Percentiles rank a stretch among this genome's conserved stretches.
Evolutionary conservation across 177 flowering plant species (phyloP).

Genomic region (Telopea speciosissima): DNA sequence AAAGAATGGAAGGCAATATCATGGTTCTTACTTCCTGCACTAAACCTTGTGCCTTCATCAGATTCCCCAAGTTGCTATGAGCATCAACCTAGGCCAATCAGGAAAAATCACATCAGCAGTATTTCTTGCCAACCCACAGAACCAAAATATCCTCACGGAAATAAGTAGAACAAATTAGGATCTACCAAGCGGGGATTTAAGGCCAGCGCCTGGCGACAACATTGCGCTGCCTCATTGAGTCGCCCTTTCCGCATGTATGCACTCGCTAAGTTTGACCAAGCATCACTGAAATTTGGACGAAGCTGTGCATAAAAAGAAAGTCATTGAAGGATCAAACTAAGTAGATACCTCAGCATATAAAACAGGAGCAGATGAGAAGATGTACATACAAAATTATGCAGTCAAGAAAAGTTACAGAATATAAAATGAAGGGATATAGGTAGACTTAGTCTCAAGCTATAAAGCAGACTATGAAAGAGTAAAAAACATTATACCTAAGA

Average conservation of each 20-base stretch:
- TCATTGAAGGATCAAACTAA: neutral
- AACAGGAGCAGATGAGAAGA: neutral
- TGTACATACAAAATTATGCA: neutral
- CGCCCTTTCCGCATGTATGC: slow-evolving; percentile 99
- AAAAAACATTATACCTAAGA: too few relatives aligned
- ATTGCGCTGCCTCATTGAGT: slow-evolving; percentile 79
- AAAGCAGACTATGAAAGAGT: neutral
- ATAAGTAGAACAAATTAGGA: neutral
- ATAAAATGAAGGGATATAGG: neutral
- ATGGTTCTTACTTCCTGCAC: slow-evolving; percentile 74
- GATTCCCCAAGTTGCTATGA: slow-evolving; percentile 90
- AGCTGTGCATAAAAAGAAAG: slow-evolving; percentile 44
- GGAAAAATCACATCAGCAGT: neutral
- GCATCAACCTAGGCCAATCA: slow-evolving; percentile 76
- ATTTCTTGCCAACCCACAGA: neutral
- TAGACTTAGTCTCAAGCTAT: neutral
- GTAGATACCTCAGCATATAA: neutral
- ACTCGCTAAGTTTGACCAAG: slow-evolving; percentile 99
- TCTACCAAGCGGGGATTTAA: slow-evolving; percentile 81
- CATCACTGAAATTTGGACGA: slow-evolving; percentile 95
- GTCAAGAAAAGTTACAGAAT: neutral
- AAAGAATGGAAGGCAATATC: too few relatives aligned
- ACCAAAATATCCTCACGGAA: neutral
- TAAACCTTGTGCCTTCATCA: slow-evolving; percentile 93
- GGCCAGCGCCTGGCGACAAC: slow-evolving; percentile 94